Percentiles rank a stretch among this genome's conserved stretches.
Conservation (phyloP, 257 asterid genomes). For the Linaria vulgaris region DNA sequence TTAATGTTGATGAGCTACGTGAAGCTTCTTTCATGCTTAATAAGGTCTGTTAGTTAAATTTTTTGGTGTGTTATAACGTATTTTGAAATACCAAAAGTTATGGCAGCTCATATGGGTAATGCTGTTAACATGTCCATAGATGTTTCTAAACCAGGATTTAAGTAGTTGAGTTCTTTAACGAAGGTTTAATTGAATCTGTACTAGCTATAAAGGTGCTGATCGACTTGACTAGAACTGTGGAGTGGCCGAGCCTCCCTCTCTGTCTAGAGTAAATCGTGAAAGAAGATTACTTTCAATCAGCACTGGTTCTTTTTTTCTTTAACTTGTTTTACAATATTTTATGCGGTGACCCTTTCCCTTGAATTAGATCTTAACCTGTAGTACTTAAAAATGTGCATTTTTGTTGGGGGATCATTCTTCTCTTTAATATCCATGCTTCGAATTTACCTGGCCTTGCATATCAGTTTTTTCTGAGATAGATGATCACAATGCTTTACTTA, state of each 20-base stretch:
- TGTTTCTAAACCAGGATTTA: background rate
- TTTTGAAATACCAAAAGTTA: background rate
- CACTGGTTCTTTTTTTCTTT: constrained; percentile 1
- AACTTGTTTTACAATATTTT: background rate
- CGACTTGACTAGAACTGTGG: too few relatives aligned
- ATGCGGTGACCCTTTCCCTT: background rate
- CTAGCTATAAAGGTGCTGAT: too few relatives aligned
- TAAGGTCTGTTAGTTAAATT: constrained; percentile 43
- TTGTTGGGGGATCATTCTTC: constrained; percentile 15
- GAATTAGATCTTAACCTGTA: background rate
- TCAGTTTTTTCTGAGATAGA: background rate
- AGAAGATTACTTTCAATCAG: constrained; percentile 11
- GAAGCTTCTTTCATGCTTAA: constrained; percentile 60
- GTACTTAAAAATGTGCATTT: constrained; percentile 17
- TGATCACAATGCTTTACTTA: constrained; percentile 13
- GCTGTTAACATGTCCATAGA: background rate
- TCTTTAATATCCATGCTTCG: constrained; percentile 11
- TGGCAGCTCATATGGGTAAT: background rate
- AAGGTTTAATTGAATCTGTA: too few relatives aligned
- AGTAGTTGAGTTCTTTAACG: background rate
- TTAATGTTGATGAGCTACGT: constrained; percentile 65
- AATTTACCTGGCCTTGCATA: constrained; percentile 15
- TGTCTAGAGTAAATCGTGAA: background rate
- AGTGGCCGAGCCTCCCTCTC: constrained; percentile 12
- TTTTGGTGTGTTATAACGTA: background rate